phyloP scores from a whole-genome alignment of 164 flowering plant genomes.

The Echeveria elegans region DNA sequence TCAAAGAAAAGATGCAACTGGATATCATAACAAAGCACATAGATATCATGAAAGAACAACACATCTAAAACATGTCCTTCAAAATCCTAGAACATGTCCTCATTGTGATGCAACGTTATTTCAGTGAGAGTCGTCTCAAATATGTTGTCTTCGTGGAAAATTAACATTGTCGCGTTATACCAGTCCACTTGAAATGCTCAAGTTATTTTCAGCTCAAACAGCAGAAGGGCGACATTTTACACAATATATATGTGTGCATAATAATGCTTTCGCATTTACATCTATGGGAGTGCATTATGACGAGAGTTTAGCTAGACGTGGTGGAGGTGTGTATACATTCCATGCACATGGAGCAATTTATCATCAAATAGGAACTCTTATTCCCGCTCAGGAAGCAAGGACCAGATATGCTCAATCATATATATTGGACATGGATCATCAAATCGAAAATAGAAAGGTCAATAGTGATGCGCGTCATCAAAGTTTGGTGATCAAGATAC shows the following conservation, averaged over 20 bases:
- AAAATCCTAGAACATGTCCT: background rate
- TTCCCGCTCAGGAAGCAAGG: background rate
- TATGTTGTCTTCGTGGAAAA: background rate
- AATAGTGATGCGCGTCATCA: background rate
- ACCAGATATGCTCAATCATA: slow-evolving; percentile 2
- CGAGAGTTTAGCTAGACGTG: background rate
- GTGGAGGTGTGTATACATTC: slow-evolving; percentile 1
- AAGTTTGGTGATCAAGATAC: background rate
- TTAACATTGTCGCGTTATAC: background rate
- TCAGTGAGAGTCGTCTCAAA: background rate
- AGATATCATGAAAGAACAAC: too few species aligned
- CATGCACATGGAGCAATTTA: slow-evolving; percentile 9
- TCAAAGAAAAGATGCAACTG: too few species aligned
- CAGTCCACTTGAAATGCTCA: background rate
- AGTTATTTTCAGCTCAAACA: background rate
- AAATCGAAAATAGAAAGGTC: background rate
- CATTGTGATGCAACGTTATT: background rate
- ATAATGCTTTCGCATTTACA: slow-evolving; percentile 6
- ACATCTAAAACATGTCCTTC: too few species aligned
- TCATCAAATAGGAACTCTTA: background rate
- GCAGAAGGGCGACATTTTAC: background rate
- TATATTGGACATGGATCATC: slow-evolving; percentile 9
- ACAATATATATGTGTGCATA: background rate
- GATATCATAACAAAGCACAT: too few species aligned
- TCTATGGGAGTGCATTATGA: slow-evolving; percentile 9